Conservation (phyloP, 1,284 basidiomycete species). For the Leccinum pseudoinsigne region DNA sequence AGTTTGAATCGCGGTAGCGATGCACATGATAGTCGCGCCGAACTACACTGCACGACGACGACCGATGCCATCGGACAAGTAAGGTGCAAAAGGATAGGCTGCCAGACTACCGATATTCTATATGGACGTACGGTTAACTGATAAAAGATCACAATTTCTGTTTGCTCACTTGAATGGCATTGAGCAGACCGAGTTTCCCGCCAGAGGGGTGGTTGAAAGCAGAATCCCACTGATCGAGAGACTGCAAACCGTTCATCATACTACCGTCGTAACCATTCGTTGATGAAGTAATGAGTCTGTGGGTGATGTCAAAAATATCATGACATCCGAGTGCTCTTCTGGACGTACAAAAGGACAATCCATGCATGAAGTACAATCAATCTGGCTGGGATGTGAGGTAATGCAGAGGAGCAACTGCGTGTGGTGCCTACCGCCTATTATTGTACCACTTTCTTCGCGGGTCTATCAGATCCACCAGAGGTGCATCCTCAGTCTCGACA, state of each 20-base stretch:
- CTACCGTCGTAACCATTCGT: constrained; percentile 77
- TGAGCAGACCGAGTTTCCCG: constrained; percentile 65
- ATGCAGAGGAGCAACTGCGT: not conserved
- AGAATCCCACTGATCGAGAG: constrained; percentile 56
- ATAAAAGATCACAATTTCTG: not conserved
- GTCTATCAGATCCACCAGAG: constrained; percentile 58
- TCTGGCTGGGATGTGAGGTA: constrained; percentile 35
- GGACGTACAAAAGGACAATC: constrained; percentile 62
- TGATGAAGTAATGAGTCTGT: constrained; percentile 72
- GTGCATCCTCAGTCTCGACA: constrained; percentile 31
- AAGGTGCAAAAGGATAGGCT: constrained; percentile 69
- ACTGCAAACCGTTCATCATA: constrained; percentile 79
- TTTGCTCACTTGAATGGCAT: constrained; percentile 65
- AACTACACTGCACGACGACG: constrained; percentile 61
- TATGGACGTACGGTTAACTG: not conserved
- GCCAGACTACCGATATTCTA: constrained; percentile 68
- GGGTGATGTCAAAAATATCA: not conserved
- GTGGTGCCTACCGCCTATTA: constrained; percentile 55
- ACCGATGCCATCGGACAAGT: constrained; percentile 67
- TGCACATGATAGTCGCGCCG: constrained; percentile 62
- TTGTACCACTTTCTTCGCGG: constrained; percentile 71
- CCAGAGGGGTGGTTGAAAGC: constrained; percentile 54
- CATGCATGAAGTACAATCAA: constrained; percentile 64
- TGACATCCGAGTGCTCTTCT: not conserved
- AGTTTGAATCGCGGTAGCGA: constrained; percentile 68